These are phyloP conservation scores for Phytophthora podocarpi DNA, from an alignment of 352 stramenopile genomes.

Conservation along the genomic window DNA sequence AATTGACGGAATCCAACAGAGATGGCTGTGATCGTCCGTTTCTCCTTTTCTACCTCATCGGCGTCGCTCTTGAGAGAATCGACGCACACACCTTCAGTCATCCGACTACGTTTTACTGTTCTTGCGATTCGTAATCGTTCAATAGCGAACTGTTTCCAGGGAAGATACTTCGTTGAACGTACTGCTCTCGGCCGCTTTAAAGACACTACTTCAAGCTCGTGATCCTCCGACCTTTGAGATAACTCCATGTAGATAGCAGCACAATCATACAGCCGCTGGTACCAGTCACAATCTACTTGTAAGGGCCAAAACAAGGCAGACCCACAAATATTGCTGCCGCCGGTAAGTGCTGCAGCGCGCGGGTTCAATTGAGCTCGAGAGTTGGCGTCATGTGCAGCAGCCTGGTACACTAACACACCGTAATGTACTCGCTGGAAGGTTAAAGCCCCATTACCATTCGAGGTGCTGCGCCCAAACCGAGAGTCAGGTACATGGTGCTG, in stretches of 20 bases:
- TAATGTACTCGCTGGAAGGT: constrained; percentile 24
- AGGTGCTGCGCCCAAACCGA: not conserved
- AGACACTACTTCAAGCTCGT: constrained; percentile 4
- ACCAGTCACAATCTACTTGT: constrained; percentile 7
- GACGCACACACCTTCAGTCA: constrained; percentile 8
- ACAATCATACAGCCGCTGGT: constrained; percentile 17
- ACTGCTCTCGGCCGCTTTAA: constrained; percentile 10
- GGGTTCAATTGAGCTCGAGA: constrained; percentile 21
- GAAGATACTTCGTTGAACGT: constrained; percentile 50
- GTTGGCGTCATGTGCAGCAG: not conserved
- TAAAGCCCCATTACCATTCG: constrained; percentile 6
- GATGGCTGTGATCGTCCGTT: constrained; percentile 28
- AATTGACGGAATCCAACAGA: constrained; percentile 31
- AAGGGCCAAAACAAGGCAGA: constrained; percentile 32
- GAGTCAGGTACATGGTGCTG: constrained; percentile 5
- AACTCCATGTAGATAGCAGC: constrained; percentile 12
- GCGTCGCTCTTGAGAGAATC: not conserved
- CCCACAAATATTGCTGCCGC: constrained; percentile 2
- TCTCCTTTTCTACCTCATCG: constrained; percentile 29
- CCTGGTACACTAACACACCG: constrained; percentile 26
- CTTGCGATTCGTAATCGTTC: constrained; percentile 51
- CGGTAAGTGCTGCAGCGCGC: constrained; percentile 15
- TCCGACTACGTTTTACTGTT: constrained; percentile 27
- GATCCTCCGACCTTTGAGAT: not conserved
- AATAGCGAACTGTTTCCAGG: constrained; percentile 66